Base-by-base conservation (phyloP, 768 basidiomycete species). In the Tulasnella calospora region DNA sequence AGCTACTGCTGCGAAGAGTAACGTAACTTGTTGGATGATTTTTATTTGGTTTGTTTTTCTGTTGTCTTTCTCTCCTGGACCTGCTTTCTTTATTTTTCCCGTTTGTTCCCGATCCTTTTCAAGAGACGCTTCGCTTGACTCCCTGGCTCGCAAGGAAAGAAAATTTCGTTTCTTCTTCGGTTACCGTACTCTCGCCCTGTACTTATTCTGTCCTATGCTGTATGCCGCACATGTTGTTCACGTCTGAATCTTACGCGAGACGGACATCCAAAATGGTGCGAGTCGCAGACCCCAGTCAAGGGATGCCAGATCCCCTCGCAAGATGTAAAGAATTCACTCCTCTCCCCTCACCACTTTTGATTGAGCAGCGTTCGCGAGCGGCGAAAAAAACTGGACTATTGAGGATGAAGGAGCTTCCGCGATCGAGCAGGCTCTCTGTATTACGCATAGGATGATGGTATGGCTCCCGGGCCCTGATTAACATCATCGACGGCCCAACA, bases 1-100 rank as follows among this genome's bases (percentile, higher is more conserved):
- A 87, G 83, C 30, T 30, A 19, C 61, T 67, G 61, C 33, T 67
- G 61, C 30, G 61, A 35, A 67, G 61, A 67, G 61, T 67, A 67
- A 67, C 61, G 33, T 67, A 67, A 67, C 5, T 2, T 15, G 30
- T 27, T 67, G 27, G 30, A 5, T 4, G 13, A 7, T 67, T 67
- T 67, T 67, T 35, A 67, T 67, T 67, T 67, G 61, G 61, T 67
- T 67, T 35, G 61, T 67, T 67, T 17, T 67, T 9, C 7, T 67
- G 30, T 67, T 30, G 27, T 33, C n/a, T 67, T 35, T 67, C 33
- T 67, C 33, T 33, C 61, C 61, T 67, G 61, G 61, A 67, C 61
- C 61, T 67, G 61, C 27, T 67, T 61, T 67, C 61, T 67, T 33
- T 67, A 23, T 27, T 23, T 13, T 35, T 17, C 61, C 7, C 61